phyloP scores from a whole-genome alignment of 192 early-diverging fungal genomes.

The Jimgerdemannia flammicorona region DNA sequence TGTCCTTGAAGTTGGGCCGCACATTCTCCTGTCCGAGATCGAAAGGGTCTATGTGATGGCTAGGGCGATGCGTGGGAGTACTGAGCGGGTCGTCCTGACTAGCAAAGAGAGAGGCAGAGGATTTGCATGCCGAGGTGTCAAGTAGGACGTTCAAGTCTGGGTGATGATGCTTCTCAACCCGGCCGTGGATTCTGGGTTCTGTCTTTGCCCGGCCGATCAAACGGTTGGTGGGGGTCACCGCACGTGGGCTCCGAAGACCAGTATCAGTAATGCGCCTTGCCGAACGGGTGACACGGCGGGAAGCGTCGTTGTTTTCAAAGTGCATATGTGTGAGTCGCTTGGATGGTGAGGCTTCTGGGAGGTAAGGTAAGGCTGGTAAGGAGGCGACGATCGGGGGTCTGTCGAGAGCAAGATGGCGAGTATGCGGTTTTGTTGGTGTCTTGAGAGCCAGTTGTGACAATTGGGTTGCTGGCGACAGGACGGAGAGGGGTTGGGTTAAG shows the following conservation, averaged over 20 bases:
- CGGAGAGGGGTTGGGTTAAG: not conserved
- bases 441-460: not conserved
- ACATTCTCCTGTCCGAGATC: not conserved
- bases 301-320: not conserved
- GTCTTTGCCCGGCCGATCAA: not conserved
- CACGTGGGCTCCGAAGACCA: not conserved
- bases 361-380: not conserved
- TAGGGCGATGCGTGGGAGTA: not conserved
- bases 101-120: not conserved
- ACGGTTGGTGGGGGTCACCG: not conserved
- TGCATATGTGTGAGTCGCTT: not conserved
- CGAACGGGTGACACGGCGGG: not conserved
- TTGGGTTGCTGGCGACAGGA: not conserved
- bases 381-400: not conserved
- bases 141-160: not conserved
- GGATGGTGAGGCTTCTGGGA: not conserved
- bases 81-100: not conserved
- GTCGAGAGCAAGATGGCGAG: too few relatives aligned
- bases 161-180: not conserved
- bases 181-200: not conserved
- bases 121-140: not conserved
- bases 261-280: not conserved
- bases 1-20: not conserved
- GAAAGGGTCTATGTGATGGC: not conserved
- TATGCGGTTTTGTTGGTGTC: not conserved